Evolutionary conservation across 768 basidiomycete genomes (phyloP), one percentile per base, ranked within the genome.

Genomic region (Porpolomopsis calyptriformis): DNA sequence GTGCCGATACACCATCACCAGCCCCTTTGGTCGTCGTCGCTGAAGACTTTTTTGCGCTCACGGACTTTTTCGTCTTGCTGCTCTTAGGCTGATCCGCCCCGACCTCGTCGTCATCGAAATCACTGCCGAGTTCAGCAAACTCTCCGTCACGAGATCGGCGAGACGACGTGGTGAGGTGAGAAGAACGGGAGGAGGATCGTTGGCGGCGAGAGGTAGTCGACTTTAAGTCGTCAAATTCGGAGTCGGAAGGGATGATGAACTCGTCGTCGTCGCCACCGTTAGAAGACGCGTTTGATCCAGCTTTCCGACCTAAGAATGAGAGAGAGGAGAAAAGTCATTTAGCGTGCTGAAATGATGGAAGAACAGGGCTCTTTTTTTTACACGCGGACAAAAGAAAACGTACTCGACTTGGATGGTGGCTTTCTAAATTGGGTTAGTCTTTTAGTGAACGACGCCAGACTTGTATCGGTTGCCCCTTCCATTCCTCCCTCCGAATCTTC

Each of bases 161-260:
- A 14, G 29, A 31, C 7, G 29, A 31, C 14, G 7, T 7, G 14
- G 29, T 31, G 14, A 7, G 29, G 29, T 31, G 7, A 14, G 29
- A 31, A 1, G 77, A 75, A 14, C 65, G 62, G 1, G 71, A 69
- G 7, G 67, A 66, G 8, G 54, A 53, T 9, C 46, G 36, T 10
- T 25, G 23, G 36, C 74, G 23, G 36, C 74, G 74, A 34, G 80
- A 78, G 3, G 71, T 72, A 9, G 70, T 67, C 43, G 80, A 66
- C 53, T 64, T 72, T n/a, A n/a, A n/a, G 20, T 64, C 53, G 22
- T 81, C 81, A 1, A 68, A 70, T 19, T 81, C 83, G 9, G 76
- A 76, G 36, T 79, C 78, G 36, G 77, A 78, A 16, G 80, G 74
- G 31, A 73, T 80, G 53, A 86, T 73, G 55, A 89, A 88, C 48